Conservation (phyloP, 2,329 filamentous ascomycete species). For the Talaromyces albobiverticillius region DNA sequence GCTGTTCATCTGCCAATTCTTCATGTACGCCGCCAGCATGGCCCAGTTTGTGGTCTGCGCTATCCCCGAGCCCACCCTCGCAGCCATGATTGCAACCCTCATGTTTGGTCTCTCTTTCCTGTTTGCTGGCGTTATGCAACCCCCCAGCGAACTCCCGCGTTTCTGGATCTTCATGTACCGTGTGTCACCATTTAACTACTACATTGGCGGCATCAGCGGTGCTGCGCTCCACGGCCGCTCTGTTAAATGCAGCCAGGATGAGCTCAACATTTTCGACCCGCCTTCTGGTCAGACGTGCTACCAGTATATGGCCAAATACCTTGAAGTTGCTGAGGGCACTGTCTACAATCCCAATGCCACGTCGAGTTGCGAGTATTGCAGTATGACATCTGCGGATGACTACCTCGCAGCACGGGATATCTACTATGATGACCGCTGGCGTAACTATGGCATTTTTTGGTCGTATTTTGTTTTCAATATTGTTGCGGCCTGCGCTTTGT, state of each 20-base stretch:
- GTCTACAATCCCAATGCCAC: conserved; percentile 52
- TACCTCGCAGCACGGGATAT: conserved; percentile 46
- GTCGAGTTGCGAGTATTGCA: conserved; percentile 51
- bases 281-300: conserved; percentile 55
- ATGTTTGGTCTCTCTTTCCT: conserved; percentile 20
- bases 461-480: conserved; percentile 59
- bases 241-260: conserved; percentile 66
- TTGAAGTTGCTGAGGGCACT: conserved; percentile 44
- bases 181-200: conserved; percentile 77
- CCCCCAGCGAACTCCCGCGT: conserved; percentile 57
- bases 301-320: conserved; percentile 57
- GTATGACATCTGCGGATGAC: conserved; percentile 35
- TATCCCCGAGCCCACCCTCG: conserved; percentile 16
- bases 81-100: conserved; percentile 18
- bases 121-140: neutral
- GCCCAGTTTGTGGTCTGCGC: conserved; percentile 17
- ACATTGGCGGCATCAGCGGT: conserved; percentile 69
- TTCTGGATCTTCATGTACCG: conserved; percentile 89
- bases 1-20: conserved; percentile 23
- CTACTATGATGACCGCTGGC: conserved; percentile 60
- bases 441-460: conserved; percentile 65
- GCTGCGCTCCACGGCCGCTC: conserved; percentile 65
- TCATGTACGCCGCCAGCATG: conserved; percentile 19
- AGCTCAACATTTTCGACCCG: conserved; percentile 56
- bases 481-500: conserved; percentile 43